These are phyloP conservation scores for Amanita jacksonii DNA, from an alignment of 768 basidiomycete genomes.

Conservation along the genomic window DNA sequence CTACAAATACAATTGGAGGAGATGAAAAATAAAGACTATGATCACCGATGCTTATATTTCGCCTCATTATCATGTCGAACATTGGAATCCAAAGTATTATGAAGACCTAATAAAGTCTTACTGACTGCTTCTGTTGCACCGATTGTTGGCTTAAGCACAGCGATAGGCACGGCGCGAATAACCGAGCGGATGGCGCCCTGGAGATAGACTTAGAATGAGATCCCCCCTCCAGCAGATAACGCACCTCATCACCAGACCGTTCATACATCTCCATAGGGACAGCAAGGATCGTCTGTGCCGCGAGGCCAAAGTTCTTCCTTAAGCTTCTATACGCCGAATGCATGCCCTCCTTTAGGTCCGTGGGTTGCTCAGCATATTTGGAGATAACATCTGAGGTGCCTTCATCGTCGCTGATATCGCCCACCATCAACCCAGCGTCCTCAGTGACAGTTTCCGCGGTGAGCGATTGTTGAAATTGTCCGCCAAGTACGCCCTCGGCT, in stretches of 20 bases:
- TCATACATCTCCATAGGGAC: slow-evolving; percentile 99
- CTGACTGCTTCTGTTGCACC: slow-evolving; percentile 95
- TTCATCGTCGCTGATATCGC: slow-evolving; percentile 24
- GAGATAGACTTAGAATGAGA: neutral
- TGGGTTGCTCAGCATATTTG: slow-evolving; percentile 88
- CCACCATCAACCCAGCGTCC: slow-evolving; percentile 21
- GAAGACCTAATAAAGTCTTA: slow-evolving; percentile 88
- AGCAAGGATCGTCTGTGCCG: slow-evolving; percentile 96
- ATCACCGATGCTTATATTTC: slow-evolving; percentile 81
- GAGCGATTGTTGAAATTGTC: slow-evolving; percentile 56
- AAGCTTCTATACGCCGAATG: slow-evolving; percentile 88
- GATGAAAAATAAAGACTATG: slow-evolving; percentile 10
- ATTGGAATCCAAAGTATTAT: slow-evolving; percentile 87
- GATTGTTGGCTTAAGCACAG: slow-evolving; percentile 96
- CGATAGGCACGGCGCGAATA: slow-evolving; percentile 94
- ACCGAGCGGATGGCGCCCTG: slow-evolving; percentile 92
- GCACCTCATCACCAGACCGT: slow-evolving; percentile 81
- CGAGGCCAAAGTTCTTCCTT: slow-evolving; percentile 78
- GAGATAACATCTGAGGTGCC: slow-evolving; percentile 56
- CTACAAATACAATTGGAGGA: slow-evolving; percentile 1
- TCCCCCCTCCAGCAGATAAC: slow-evolving; percentile 13
- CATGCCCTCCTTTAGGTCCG: slow-evolving; percentile 76
- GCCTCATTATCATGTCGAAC: slow-evolving; percentile 77
- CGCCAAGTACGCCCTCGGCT: slow-evolving; percentile 85
- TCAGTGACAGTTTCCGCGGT: slow-evolving; percentile 57